phyloP scores from a whole-genome alignment of 306 rosid genomes.

The Oxytropis ochrocephala region DNA sequence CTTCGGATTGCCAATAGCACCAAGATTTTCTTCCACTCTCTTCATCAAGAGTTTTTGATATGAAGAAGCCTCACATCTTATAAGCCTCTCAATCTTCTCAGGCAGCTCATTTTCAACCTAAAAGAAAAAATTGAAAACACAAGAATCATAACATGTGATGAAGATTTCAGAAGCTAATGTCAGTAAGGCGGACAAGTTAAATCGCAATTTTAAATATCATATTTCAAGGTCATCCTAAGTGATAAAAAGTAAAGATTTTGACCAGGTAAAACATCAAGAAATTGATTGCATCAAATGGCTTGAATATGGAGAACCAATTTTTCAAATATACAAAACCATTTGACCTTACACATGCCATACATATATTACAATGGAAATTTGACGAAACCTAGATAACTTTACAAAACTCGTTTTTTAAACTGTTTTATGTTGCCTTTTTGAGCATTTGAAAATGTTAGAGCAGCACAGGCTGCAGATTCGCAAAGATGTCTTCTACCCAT shows the following conservation, averaged over 20 bases:
- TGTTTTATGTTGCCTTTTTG: not conserved
- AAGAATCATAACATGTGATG: slow-evolving; percentile 8
- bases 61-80: slow-evolving; percentile 98
- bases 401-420: not conserved
- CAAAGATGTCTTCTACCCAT: not conserved
- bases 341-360: not conserved
- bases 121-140: slow-evolving; percentile 18
- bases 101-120: slow-evolving; percentile 96
- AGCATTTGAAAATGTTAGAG: not conserved
- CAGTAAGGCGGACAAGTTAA: not conserved
- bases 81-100: slow-evolving; percentile 92
- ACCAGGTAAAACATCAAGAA: not conserved
- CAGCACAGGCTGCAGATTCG: not conserved
- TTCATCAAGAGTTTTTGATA: slow-evolving; percentile 97
- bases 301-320: not conserved
- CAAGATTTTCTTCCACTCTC: slow-evolving; percentile 98
- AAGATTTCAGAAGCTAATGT: slow-evolving; percentile 14
- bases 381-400: not conserved
- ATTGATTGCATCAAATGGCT: not conserved
- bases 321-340: not conserved
- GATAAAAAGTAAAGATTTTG: not conserved
- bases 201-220: not conserved
- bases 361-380: slow-evolving; percentile 1
- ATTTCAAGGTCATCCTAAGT: slow-evolving; percentile 5
- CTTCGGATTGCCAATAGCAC: slow-evolving; percentile 79